Base-by-base conservation (phyloP, 305 asterid genomes). In the Coffea humblotiana region DNA sequence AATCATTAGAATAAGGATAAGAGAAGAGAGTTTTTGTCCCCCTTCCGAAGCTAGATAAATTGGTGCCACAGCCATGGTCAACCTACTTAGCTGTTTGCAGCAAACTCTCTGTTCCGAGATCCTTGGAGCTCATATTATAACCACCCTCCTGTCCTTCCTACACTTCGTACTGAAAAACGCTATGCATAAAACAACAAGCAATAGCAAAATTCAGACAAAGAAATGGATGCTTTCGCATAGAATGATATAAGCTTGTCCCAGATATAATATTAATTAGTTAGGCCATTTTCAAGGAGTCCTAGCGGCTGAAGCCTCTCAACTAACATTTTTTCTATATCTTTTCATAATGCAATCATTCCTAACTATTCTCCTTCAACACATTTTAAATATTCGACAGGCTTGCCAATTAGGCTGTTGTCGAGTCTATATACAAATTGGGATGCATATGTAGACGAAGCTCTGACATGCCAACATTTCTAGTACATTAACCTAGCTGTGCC, bases 61-160 rank as follows among this genome's bases (percentile, higher is more conserved):
- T 13, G 29, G 45, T 52, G 48, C 12, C 4, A 14, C 32, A 19
- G 23, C 43, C 52, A 48, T 48, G 52, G 52, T 32, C 51, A 52
- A 21, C n/a, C 19, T 56, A 8, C 6, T 10, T 40, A 25, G 68
- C 49, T 25, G 65, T 8, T 6, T 8, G 29, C 19, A 16, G 6
- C 13, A 25, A 7, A n/a, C 40, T 35, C 49, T 25, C 25, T 63
- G 61, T 73, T 64, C 82, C 82, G 64, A 72, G 58, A 49, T 72
- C 9, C 29, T 79, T 72, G 82, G 82, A 79, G 54, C 82, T 64
- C 78, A 79, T 72, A 63, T 76, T 45, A 13, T 45, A 45, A 45
- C 72, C 61, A 21, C 64, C 21, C 45, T 35, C 18, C 11, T 11
- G 27, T 65, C 37, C 37, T 32, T 49, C 29, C 35, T 32, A 37